phyloP scores from a whole-genome alignment of 306 rosid genomes.

The Gastrolobium villosum region DNA sequence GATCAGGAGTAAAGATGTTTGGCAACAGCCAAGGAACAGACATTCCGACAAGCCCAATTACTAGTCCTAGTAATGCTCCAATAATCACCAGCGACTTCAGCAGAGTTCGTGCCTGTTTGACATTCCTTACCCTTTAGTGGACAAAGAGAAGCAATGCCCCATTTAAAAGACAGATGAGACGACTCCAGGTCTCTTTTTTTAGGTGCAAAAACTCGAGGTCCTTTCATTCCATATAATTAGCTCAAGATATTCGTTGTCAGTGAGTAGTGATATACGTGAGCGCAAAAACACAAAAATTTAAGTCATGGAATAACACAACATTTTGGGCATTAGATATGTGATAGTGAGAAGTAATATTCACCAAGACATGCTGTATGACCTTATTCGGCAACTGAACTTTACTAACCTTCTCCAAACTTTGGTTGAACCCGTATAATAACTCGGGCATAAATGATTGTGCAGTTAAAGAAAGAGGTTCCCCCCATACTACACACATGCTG shows the following conservation, averaged over 20 bases:
- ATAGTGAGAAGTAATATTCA: no score
- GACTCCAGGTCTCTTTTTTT: neutral
- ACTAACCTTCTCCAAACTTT: slow-evolving; percentile 51
- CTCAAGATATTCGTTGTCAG: neutral
- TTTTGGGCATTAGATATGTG: neutral
- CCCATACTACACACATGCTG: slow-evolving; percentile 57
- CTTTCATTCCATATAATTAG: neutral
- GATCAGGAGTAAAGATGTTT: slow-evolving; percentile 10
- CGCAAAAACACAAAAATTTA: neutral
- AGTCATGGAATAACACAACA: neutral
- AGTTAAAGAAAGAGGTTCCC: slow-evolving; percentile 55
- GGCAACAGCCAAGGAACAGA: slow-evolving; percentile 37
- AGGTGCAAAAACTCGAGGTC: slow-evolving; percentile 5
- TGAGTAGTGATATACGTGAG: neutral
- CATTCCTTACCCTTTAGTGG: slow-evolving; percentile 1
- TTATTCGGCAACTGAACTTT: neutral
- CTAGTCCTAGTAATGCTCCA: slow-evolving; percentile 41
- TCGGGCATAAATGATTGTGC: slow-evolving; percentile 58
- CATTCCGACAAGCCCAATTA: slow-evolving; percentile 35
- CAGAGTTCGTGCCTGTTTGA: slow-evolving; percentile 37
- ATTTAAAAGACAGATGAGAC: neutral
- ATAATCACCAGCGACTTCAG: slow-evolving; percentile 40
- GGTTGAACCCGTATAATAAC: slow-evolving; percentile 44
- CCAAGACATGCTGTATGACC: neutral
- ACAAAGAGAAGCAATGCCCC: neutral